Evolutionary conservation across 2,329 filamentous ascomycete species (phyloP), one percentile per base, ranked within the genome.

Genomic region (Scytalidium sp.): DNA sequence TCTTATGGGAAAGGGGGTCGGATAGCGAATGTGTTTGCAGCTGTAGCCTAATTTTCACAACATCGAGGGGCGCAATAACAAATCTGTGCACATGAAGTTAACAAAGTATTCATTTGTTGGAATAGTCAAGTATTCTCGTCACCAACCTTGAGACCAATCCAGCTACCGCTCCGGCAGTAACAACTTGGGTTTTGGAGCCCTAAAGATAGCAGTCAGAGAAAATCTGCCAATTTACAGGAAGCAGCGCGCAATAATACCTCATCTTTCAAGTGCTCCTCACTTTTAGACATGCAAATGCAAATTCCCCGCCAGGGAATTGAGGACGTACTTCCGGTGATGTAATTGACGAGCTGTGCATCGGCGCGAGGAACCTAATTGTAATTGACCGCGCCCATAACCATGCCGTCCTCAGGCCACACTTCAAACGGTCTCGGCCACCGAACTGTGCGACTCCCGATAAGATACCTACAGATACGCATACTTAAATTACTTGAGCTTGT

Each of bases 21-120:
- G 86, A 87, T 52, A 61, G 51, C 44, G 90, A 91, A 72, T 95
- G 88, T 41, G 88, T 83, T 70, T 97, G 94, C 17, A 99, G 84
- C 68, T 99, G 94, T 42, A 97, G 85, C 43, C 94, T 89, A 71
- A 99, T 99, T 76, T 99, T 97, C 72, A 97, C 84, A 55, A 99
- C 94, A 70, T 99, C 94, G 58, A 99, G 87, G 47, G 94, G 94
- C 17, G 94, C 90, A 66, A 97, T 87, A 64, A 94, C 83, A 75
- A 99, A 97, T 67, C 89, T 91, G 60, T 7, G 13, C 19, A 44
- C 51, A 39, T 50, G 49, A 46, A 46, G 45, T 9, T 21, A 22
- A 50, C 22, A 7, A n/a, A 40, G 29, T 25, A 19, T 19, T 22
- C 46, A 23, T 19, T 23, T 3, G 13, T 27, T 50, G 36, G 23